A percentile compares a stretch with the other conserved stretches of the same genome.
These are phyloP conservation scores for Fusarium sulawesiense DNA, from an alignment of 2,329 filamentous ascomycete species.

Conservation along the genomic window DNA sequence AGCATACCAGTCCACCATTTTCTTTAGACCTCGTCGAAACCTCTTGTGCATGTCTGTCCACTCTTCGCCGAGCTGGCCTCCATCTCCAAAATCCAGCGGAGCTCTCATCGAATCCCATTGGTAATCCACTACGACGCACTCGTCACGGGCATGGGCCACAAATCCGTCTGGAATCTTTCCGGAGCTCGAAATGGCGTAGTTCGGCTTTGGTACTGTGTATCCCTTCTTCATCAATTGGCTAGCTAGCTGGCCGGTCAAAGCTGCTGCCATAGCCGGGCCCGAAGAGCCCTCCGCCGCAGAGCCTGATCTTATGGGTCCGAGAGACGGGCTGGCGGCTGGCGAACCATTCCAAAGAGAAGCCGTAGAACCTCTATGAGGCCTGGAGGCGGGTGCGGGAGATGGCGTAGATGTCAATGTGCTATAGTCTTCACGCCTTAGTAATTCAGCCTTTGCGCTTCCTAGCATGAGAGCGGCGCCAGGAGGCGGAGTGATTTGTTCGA, in stretches of 20 bases:
- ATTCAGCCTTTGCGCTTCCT: constrained; percentile 85
- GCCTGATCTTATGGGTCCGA: constrained; percentile 29
- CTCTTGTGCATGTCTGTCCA: constrained; percentile 96
- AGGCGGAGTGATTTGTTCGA: constrained; percentile 89
- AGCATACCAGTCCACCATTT: constrained; percentile 85
- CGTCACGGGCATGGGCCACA: constrained; percentile 88
- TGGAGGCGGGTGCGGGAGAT: constrained; percentile 24
- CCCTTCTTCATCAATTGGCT: constrained; percentile 50
- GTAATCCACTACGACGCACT: constrained; percentile 88
- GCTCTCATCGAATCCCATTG: constrained; percentile 93
- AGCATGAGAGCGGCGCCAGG: constrained; percentile 90
- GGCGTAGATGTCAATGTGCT: constrained; percentile 55
- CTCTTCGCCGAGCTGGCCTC: constrained; percentile 89
- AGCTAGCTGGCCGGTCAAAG: constrained; percentile 49
- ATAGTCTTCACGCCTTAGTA: constrained; percentile 81
- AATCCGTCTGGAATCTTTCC: constrained; percentile 89
- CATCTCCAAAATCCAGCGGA: constrained; percentile 85
- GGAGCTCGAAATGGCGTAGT: constrained; percentile 83
- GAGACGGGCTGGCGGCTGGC: constrained; percentile 44
- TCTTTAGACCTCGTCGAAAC: constrained; percentile 82
- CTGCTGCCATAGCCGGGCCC: constrained; percentile 50
- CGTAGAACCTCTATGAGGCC: constrained; percentile 40
- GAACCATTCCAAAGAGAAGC: constrained; percentile 52
- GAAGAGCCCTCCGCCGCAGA: constrained; percentile 45
- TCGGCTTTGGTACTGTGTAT: constrained; percentile 82